A percentile compares a stretch with the other conserved stretches of the same genome.
Conservation (phyloP, 805 yeast genomes). For the Limtongozyma cylindracea region DNA sequence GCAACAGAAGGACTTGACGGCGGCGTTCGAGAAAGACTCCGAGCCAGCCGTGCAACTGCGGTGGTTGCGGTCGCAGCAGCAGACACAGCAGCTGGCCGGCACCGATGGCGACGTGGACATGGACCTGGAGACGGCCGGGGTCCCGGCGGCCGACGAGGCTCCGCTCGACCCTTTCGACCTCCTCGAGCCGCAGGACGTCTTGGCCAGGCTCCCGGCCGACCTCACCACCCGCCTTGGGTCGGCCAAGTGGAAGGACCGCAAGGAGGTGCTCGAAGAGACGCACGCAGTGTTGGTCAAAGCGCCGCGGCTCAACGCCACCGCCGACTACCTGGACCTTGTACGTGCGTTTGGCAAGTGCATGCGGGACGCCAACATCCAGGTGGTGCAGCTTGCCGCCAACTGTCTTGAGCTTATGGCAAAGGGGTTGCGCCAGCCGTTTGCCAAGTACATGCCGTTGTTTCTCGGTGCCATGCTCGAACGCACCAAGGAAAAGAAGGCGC, state of each 20-base stretch:
- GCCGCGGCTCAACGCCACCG: slow-evolving; percentile 24
- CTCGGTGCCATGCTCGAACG: slow-evolving; percentile 50
- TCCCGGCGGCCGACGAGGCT: slow-evolving; percentile 3
- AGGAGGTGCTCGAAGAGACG: slow-evolving; percentile 54
- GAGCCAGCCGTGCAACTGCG: no score
- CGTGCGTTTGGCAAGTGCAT: slow-evolving; percentile 41
- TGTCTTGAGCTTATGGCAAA: slow-evolving; percentile 32
- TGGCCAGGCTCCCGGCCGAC: slow-evolving; percentile 39
- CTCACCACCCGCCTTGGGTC: slow-evolving; percentile 28
- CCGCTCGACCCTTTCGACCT: slow-evolving; percentile 43
- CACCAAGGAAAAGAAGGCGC: slow-evolving; percentile 66
- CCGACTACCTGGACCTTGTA: slow-evolving; percentile 43
- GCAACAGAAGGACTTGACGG: slow-evolving; percentile 64
- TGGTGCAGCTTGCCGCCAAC: slow-evolving; percentile 55
- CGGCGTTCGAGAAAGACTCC: slow-evolving; percentile 31
- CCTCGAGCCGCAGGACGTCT: slow-evolving; percentile 42
- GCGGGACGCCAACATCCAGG: slow-evolving; percentile 78
- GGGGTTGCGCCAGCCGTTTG: slow-evolving; percentile 36
- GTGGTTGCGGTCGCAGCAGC: no score
- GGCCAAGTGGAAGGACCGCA: slow-evolving; percentile 78
- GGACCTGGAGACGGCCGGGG: slow-evolving; percentile 11
- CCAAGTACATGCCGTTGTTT: slow-evolving; percentile 22
- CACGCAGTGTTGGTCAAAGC: slow-evolving; percentile 21
- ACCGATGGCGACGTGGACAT: slow-evolving; percentile 2
- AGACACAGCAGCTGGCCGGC: no score